Base-by-base conservation (phyloP, 2,329 filamentous ascomycete genomes). In the Davidsoniella eucalypti region DNA sequence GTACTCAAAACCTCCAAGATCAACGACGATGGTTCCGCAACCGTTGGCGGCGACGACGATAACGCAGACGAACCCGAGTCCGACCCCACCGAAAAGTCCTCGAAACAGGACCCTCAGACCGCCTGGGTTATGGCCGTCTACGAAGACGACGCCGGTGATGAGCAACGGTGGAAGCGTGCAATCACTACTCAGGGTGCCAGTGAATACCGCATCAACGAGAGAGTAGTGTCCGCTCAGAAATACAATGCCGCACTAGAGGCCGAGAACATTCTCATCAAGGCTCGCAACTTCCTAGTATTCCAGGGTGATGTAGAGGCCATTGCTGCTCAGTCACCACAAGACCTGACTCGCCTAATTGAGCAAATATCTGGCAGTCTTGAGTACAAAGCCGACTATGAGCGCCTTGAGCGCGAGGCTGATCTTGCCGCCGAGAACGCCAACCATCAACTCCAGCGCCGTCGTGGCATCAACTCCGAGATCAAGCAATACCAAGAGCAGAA, bases 91-190 rank as follows among this genome's bases (percentile, higher is more conserved):
- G 75, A 82, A 55, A 73, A 78, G 50, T 73, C 79, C 50, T 80
- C 77, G n/a, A 80, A 77, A 36, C 77, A 79, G 56, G 90, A 98
- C 59, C 92, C 92, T 0, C 92, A 88, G 63, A 92, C 82, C 2
- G 93, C 92, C 2, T 98, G 90, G 90, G 93, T 98, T 12, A 96
- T 95, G 87, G 92, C 92, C 26, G 90, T 98, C 14, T 98, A 96
- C 64, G 88, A 95, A 63, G 92, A 98, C 61, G 92, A 98, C 62
- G 87, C 87, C 2, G 90, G 87, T 44, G 86, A 94, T 60, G 87
- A 94, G 64, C 88, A 95, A 61, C 80, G 82, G 57, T 98, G 92
- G 92, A 94, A 94, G 68, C 85, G 92, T 54, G 82, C 80, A 57
- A 98, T 98, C 63, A 96, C 88, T 3, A 86, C 75, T 57, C 75